Evolutionary conservation across 768 basidiomycete species (phyloP), one percentile per base, ranked within the genome.

Genomic region (Artomyces pyxidatus): DNA sequence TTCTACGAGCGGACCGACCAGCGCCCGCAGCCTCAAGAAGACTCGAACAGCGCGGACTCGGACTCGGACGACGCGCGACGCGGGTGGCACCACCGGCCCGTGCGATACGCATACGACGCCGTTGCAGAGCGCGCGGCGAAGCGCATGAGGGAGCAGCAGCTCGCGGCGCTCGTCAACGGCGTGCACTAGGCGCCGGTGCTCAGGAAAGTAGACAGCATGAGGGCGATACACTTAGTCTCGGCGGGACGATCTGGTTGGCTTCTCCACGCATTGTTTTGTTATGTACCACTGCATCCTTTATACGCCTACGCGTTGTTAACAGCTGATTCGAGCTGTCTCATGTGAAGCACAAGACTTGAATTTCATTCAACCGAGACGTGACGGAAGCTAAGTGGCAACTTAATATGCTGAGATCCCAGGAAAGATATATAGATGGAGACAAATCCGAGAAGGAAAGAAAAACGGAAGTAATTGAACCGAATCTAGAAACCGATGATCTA

Each of bases 101-200:
- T 80, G 22, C 76, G 76, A 12, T 93, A 85, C 65, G 89, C 86
- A n/a, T 96, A 96, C 63, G 92, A 96, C 61, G 92, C 92, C 0
- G 89, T 84, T 5, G 89, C 89, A 22, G 91, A 95, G 63, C 77
- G 87, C 53, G 79, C 80, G 45, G 70, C 76, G 55, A 73, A 81
- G 67, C 71, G 78, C 49, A 69, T 85, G 46, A 66, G 67, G 50
- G 73, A 78, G 54, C 73, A 50, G 0, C 50, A 62, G 22, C 56
- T 63, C 37, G 56, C 55, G 16, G 48, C 61, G 7, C 49, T 61
- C n/a, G 58, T 61, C 9, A 63, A 58, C 25, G 59, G 61, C 3
- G 65, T 64, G 39, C 59, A 62, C 50, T 64, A 51, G 35, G 6
- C 5, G 12, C 2, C 17, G 4, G 6, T 3, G 39, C 39, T n/a